Percentiles rank a stretch among this genome's conserved stretches.
Evolutionary conservation across 2,329 filamentous ascomycete genomes (phyloP).

Genomic region (Beauveria asiatica): DNA sequence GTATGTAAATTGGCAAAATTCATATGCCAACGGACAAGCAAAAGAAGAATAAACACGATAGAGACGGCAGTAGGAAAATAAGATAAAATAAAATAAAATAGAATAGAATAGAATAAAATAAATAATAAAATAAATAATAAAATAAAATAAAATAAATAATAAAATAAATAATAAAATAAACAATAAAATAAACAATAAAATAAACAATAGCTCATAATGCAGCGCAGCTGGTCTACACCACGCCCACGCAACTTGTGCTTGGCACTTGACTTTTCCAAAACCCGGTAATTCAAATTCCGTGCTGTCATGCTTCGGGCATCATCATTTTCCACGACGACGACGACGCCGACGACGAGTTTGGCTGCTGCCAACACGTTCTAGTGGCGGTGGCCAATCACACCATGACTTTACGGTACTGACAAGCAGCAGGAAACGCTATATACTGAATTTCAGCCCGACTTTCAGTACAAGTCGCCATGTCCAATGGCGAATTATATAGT

Average conservation of each 20-base stretch:
- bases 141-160: too few relatives aligned
- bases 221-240: background rate
- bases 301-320: background rate
- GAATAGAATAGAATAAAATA: too few relatives aligned
- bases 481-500: background rate
- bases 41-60: background rate
- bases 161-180: too few relatives aligned
- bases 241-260: background rate
- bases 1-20: background rate
- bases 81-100: too few relatives aligned
- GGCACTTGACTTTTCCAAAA: background rate
- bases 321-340: background rate
- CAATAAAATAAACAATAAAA: too few relatives aligned
- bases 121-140: too few relatives aligned
- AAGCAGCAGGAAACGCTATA: background rate
- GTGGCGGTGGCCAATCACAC: background rate
- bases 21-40: background rate
- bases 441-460: slow-evolving; percentile 3
- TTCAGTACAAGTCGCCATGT: slow-evolving; percentile 1
- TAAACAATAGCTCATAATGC: too few relatives aligned
- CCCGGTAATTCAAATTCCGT: background rate
- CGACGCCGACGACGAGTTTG: background rate
- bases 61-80: background rate
- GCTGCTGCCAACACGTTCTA: background rate
- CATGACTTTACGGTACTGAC: background rate